phyloP scores from a whole-genome alignment of 2,329 filamentous ascomycete genomes.

The Aspergillus jensenii region DNA sequence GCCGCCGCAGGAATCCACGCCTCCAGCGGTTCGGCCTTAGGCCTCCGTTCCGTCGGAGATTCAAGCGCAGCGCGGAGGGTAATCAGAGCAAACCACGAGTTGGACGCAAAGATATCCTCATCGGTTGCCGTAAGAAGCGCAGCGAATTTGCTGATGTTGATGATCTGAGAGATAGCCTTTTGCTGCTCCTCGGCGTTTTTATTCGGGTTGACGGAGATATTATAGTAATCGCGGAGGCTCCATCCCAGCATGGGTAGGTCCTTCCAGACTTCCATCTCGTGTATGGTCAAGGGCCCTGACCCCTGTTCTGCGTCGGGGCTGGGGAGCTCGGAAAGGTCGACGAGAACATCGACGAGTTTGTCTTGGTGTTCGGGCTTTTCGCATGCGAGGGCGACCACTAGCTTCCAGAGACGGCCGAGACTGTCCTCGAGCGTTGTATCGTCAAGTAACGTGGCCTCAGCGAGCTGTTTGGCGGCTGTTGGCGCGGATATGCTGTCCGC shows the following conservation, averaged over 20 bases:
- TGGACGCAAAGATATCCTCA: constrained; percentile 6
- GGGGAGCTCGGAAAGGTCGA: neutral
- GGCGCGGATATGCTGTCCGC: neutral
- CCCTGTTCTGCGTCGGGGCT: neutral
- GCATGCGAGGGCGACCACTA: neutral
- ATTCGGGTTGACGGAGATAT: neutral
- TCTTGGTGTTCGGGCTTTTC: neutral
- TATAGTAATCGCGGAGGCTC: neutral
- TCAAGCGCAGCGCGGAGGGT: constrained; percentile 11
- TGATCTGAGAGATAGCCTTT: neutral
- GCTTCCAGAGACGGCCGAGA: neutral
- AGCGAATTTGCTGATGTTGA: constrained; percentile 7
- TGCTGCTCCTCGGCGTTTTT: neutral
- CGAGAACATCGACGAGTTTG: neutral
- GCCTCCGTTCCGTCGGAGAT: neutral
- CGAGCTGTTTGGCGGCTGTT: neutral
- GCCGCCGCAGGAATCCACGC: constrained; percentile 13
- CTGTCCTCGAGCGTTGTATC: neutral
- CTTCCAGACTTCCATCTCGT: neutral
- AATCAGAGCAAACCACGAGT: constrained; percentile 11
- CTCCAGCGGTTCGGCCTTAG: neutral
- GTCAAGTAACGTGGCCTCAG: neutral
- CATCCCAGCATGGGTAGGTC: neutral
- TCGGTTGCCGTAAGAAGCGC: constrained; percentile 13
- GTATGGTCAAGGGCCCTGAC: neutral